Evolutionary conservation across 352 stramenopile genomes (phyloP).

Genomic region (Globisporangium takayamanum): DNA sequence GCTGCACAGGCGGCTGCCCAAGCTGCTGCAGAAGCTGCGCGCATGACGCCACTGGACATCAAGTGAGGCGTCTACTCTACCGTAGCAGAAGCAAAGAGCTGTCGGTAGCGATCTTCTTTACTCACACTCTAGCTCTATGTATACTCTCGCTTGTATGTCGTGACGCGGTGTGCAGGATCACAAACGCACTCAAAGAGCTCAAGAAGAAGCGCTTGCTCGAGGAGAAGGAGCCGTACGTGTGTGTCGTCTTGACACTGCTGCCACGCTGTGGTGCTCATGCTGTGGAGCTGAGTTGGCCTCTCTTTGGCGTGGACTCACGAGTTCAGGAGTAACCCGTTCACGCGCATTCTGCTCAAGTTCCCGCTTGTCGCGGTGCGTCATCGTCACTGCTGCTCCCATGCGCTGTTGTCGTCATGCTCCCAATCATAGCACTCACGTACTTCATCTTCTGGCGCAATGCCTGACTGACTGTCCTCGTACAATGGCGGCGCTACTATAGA

Average conservation of each 20-base stretch:
- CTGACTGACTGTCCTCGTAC: neutral
- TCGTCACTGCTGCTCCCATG: neutral
- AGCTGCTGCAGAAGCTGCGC: neutral
- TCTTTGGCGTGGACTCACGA: no score
- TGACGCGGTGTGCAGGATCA: constrained; percentile 34
- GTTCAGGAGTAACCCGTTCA: constrained; percentile 44
- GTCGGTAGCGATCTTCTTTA: no score
- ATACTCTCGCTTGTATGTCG: neutral
- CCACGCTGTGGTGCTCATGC: no score
- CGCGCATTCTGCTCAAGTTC: constrained; percentile 74
- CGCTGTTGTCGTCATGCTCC: neutral
- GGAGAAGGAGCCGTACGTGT: constrained; percentile 41
- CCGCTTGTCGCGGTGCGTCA: constrained; percentile 41
- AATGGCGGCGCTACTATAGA: constrained; percentile 10
- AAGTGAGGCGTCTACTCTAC: constrained; percentile 29
- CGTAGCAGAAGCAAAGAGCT: neutral
- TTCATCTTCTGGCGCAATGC: neutral
- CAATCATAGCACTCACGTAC: neutral
- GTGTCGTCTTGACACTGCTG: no score
- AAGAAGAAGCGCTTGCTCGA: constrained; percentile 47
- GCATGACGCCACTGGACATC: constrained; percentile 48
- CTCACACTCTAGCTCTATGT: neutral
- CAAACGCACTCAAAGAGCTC: constrained; percentile 68
- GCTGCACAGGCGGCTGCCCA: constrained; percentile 1
- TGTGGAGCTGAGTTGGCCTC: neutral